Evolutionary conservation across 805 yeast species (phyloP), one percentile per base, ranked within the genome.

Genomic region (Tetrapisispora iriomotensis): DNA sequence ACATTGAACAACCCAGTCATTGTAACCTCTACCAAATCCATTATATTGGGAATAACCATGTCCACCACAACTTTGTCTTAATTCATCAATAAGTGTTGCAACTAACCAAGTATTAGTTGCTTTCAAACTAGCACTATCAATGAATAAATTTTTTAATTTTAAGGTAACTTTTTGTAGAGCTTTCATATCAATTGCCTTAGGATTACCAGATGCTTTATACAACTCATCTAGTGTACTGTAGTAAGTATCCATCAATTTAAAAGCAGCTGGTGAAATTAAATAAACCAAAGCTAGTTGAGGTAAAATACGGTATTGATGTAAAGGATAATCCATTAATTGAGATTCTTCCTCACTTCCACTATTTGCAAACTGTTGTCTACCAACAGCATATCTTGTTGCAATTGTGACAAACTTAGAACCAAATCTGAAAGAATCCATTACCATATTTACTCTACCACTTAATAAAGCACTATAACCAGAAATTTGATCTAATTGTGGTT

Each of bases 1-100:
- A 64, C 95, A 87, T 66, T 88, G 96, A 29, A 88, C 96, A n/a
- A 83, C 95, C 85, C 94, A 90, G 61, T 88, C 96, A 45, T 74
- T 73, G 67, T 77, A 85, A 10, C 87, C 87, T 58, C 81, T 84
- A 29, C 94, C 95, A 58, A 88, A 83, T 2, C 88, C 95, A 47
- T 85, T 77, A 63, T 88, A 88, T n/a, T 87, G 77, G 19, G 94
- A 85, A 65, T 88, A 88, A 29, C 96, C 96, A 62, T 84, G 95
- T 24, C 96, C 96, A 60, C 96, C 96, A 63, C 95, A 87, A 2
- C 94, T 72, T 64, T 88, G 96, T 65, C 96, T 75, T 47, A 87
- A 75, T 65, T 87, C 88, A 58, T 86, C 94, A 55, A 88, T 87
- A 50, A 82, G 68, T 43, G 73, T 74, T 29, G 87, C 78, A 24